These are phyloP conservation scores for Lumnitzera littorea DNA, from an alignment of 345 rosid genomes.

Conservation along the genomic window DNA sequence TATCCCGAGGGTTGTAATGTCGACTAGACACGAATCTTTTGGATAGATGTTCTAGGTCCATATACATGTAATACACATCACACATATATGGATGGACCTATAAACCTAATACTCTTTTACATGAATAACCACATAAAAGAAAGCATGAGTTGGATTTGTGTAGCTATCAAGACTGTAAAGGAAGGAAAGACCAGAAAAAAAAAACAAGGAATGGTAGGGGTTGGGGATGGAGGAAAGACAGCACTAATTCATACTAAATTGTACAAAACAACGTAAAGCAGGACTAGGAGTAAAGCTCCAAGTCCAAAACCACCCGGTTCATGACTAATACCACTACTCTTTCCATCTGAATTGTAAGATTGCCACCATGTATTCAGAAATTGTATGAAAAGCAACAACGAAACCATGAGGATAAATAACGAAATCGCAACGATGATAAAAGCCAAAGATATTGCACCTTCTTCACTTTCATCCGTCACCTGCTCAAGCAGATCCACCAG, in stretches of 20 bases:
- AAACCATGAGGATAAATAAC: conserved; percentile 15
- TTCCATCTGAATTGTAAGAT: not conserved
- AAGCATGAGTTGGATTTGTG: too few species aligned
- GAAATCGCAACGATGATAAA: conserved; percentile 8
- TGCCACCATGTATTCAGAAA: not conserved
- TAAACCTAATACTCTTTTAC: too few species aligned
- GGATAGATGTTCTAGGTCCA: too few species aligned
- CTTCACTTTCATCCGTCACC: conserved; percentile 8
- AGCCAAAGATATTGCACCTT: conserved; percentile 2
- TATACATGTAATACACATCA: too few species aligned
- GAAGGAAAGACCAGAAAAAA: too few species aligned
- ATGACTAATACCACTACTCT: conserved; percentile 4
- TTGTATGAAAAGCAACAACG: conserved; percentile 15
- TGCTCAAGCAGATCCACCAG: conserved; percentile 2
- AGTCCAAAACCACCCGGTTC: conserved; percentile 27
- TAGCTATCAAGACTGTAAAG: too few species aligned
- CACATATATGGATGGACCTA: too few species aligned
- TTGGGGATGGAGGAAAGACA: not conserved
- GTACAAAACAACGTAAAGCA: conserved; percentile 27
- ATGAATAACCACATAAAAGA: too few species aligned
- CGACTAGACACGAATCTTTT: too few species aligned
- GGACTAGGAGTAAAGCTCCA: conserved; percentile 27
- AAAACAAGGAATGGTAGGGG: too few species aligned
- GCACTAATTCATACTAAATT: conserved; percentile 7
- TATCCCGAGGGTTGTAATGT: too few species aligned